phyloP scores from a whole-genome alignment of 169 alveolate genomes.

The Plasmodium yoelii region DNA sequence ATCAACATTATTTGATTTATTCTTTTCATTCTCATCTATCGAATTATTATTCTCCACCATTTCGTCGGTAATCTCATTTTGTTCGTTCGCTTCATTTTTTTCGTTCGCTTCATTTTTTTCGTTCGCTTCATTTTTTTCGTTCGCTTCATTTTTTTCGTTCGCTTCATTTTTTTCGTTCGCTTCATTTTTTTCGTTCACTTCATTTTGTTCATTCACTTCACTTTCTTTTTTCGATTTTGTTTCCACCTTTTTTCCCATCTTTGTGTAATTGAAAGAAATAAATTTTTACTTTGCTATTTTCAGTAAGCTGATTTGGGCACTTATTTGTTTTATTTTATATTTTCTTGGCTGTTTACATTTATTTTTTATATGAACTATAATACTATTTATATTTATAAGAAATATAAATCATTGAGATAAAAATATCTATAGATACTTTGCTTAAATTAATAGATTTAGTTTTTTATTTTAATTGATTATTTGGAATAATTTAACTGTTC shows the following conservation, averaged over 20 bases:
- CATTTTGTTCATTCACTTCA: background rate
- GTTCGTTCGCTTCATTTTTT: background rate
- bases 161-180: background rate
- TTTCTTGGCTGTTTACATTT: too few relatives aligned
- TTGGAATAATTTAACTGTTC: too few relatives aligned
- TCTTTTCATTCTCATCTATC: background rate
- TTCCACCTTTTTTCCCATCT: background rate
- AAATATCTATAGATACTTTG: too few relatives aligned
- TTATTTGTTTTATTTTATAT: too few relatives aligned
- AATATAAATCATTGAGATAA: too few relatives aligned
- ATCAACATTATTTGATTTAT: constrained; percentile 7
- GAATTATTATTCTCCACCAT: constrained; percentile 3
- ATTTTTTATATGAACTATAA: too few relatives aligned
- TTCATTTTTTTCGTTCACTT: too few relatives aligned
- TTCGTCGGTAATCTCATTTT: background rate
- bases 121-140: background rate
- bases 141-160: background rate
- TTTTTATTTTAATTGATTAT: too few relatives aligned
- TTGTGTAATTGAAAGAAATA: background rate
- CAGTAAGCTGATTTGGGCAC: too few relatives aligned
- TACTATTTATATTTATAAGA: too few relatives aligned
- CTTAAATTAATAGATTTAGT: too few relatives aligned
- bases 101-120: background rate
- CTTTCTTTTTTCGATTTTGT: background rate
- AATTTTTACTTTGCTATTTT: too few relatives aligned